phyloP scores from a whole-genome alignment of 306 rosid species.

The Vachellia pachyceras region DNA sequence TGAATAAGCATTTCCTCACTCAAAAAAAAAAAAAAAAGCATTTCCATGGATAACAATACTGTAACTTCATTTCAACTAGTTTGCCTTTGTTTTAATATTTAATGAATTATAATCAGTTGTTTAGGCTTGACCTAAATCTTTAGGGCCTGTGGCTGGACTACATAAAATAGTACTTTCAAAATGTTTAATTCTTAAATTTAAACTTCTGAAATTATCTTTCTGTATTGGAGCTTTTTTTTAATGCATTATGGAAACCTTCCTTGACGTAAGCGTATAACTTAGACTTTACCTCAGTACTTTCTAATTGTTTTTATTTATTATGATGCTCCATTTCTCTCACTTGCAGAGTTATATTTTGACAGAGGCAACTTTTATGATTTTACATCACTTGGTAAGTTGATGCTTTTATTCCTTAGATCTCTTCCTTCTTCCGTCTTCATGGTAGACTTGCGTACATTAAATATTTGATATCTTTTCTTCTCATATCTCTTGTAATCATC shows the following conservation, averaged over 20 bases:
- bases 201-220: conserved; percentile 3
- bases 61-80: too few species aligned
- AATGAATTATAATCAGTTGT: background rate
- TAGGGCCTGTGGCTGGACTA: background rate
- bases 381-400: conserved; percentile 46
- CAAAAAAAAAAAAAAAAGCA: too few species aligned
- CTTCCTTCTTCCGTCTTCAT: background rate
- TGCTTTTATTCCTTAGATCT: background rate
- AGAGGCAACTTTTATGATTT: conserved; percentile 51
- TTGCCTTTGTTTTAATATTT: background rate
- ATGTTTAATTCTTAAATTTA: background rate
- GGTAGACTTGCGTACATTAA: background rate
- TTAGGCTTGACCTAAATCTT: background rate
- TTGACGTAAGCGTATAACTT: background rate
- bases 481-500: background rate
- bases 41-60: too few species aligned
- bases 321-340: background rate
- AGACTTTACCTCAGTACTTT: background rate
- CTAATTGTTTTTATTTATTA: background rate
- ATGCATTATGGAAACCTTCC: background rate
- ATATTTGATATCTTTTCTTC: background rate
- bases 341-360: conserved; percentile 44
- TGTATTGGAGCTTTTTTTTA: background rate
- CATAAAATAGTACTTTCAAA: background rate
- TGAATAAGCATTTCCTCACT: too few species aligned